Conservation (phyloP, 495 filamentous ascomycete species). For the Penicillium longicatenatum region DNA sequence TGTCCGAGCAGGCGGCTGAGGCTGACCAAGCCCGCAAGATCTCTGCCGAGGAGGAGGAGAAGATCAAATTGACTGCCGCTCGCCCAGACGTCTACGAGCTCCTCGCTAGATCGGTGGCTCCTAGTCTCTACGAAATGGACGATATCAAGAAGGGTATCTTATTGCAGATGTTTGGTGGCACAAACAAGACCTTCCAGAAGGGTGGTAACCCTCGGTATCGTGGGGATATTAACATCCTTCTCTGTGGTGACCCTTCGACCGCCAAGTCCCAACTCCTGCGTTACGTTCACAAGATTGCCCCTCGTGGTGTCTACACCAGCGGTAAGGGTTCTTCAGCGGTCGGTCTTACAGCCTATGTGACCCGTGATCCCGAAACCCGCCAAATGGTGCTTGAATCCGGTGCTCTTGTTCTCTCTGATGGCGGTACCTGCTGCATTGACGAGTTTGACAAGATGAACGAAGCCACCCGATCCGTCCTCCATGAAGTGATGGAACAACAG, state of each 20-base stretch:
- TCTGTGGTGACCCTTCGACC: slow-evolving; percentile 96
- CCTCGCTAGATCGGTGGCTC: slow-evolving; percentile 86
- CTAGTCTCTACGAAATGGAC: slow-evolving; percentile 96
- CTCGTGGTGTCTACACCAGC: slow-evolving; percentile 94
- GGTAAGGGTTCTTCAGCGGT: slow-evolving; percentile 97
- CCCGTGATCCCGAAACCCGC: slow-evolving; percentile 89
- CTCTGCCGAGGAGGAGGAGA: slow-evolving; percentile 85
- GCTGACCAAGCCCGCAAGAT: slow-evolving; percentile 83
- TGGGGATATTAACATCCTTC: slow-evolving; percentile 94
- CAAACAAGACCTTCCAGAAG: slow-evolving; percentile 98
- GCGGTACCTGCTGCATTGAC: slow-evolving; percentile 97
- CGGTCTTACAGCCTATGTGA: slow-evolving; percentile 97
- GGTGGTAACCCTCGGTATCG: slow-evolving; percentile 93
- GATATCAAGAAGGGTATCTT: slow-evolving; percentile 98
- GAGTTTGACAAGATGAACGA: slow-evolving; percentile 99
- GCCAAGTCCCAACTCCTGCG: slow-evolving; percentile 91
- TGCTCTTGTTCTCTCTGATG: slow-evolving; percentile 91
- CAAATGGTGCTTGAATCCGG: slow-evolving; percentile 97
- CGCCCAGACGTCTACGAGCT: slow-evolving; percentile 93
- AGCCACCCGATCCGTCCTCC: slow-evolving; percentile 88
- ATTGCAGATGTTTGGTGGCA: slow-evolving; percentile 94
- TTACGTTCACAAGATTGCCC: slow-evolving; percentile 97
- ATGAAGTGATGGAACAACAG: slow-evolving; percentile 99
- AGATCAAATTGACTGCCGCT: slow-evolving; percentile 79
- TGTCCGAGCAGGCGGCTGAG: slow-evolving; percentile 72